Evolutionary conservation across 768 basidiomycete genomes (phyloP).

Genomic region (Rhodotorula babjevae): DNA sequence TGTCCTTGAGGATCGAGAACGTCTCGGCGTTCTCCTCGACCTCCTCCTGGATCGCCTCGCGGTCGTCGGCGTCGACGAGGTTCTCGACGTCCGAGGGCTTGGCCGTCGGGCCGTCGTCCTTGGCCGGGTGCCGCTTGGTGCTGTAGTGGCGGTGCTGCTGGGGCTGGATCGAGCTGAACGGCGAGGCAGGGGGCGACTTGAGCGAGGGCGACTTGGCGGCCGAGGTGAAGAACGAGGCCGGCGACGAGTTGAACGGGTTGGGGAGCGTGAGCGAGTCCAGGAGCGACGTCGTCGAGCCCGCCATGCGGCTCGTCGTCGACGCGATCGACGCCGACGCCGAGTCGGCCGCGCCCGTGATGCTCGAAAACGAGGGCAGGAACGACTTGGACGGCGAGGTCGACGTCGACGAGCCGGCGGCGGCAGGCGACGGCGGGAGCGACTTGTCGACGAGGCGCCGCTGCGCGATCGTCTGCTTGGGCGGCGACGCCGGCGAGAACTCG

Average conservation of each 20-base stretch:
- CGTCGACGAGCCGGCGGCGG: not conserved
- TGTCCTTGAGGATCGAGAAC: constrained; percentile 29
- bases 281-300: not conserved
- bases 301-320: not conserved
- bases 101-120: constrained; percentile 7
- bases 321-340: not conserved
- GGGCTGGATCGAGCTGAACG: not conserved
- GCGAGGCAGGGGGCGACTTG: not conserved
- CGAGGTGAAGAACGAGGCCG: not conserved
- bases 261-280: constrained; percentile 26
- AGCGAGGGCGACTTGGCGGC: not conserved
- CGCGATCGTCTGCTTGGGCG: not conserved
- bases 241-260: constrained; percentile 20
- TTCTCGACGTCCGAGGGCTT: constrained; percentile 10
- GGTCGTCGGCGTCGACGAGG: constrained; percentile 20
- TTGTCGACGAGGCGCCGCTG: not conserved
- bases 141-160: not conserved
- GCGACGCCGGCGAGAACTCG: not conserved
- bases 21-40: constrained; percentile 30
- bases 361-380: not conserved
- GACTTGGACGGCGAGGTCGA: not conserved
- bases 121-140: constrained; percentile 2
- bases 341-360: not conserved
- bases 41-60: constrained; percentile 13
- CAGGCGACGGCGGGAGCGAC: constrained; percentile 6